A percentile compares a stretch with the other conserved stretches of the same genome.
Evolutionary conservation across 345 rosid species (phyloP).

Genomic region (Linum tenue): DNA sequence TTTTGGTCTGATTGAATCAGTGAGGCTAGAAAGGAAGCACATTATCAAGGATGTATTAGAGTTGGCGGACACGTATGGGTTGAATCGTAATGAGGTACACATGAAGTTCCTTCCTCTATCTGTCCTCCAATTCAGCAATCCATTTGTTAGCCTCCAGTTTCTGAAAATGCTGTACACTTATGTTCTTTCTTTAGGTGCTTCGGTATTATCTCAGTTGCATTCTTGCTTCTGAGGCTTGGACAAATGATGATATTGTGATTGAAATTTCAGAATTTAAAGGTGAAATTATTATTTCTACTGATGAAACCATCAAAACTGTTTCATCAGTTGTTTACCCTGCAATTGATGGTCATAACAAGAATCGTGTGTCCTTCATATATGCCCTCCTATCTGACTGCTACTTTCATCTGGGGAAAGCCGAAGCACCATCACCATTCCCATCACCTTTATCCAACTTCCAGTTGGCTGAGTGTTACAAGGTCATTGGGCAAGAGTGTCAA

Average conservation of each 20-base stretch:
- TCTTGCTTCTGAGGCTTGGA: conserved; percentile 72
- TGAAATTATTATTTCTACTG: conserved; percentile 51
- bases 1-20: conserved; percentile 57
- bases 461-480: conserved; percentile 41
- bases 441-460: conserved; percentile 24
- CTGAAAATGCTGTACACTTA: not conserved
- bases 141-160: not conserved
- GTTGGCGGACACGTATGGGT: conserved; percentile 53
- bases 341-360: conserved; percentile 73
- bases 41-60: conserved; percentile 52
- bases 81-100: conserved; percentile 60
- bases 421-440: conserved; percentile 31
- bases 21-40: conserved; percentile 65
- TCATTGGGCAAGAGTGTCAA: conserved; percentile 63
- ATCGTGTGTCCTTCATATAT: conserved; percentile 62
- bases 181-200: conserved; percentile 43
- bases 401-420: conserved; percentile 39
- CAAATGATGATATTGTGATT: conserved; percentile 61
- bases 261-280: conserved; percentile 58
- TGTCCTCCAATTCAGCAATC: conserved; percentile 6
- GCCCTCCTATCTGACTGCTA: conserved; percentile 76
- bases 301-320: conserved; percentile 52
- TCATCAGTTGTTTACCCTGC: conserved; percentile 60
- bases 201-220: conserved; percentile 49
- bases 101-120: conserved; percentile 7